A percentile compares a stretch with the other conserved stretches of the same genome.
These are phyloP conservation scores for Trichosporon ovoides DNA, from an alignment of 1,284 basidiomycete genomes.

Conservation along the genomic window DNA sequence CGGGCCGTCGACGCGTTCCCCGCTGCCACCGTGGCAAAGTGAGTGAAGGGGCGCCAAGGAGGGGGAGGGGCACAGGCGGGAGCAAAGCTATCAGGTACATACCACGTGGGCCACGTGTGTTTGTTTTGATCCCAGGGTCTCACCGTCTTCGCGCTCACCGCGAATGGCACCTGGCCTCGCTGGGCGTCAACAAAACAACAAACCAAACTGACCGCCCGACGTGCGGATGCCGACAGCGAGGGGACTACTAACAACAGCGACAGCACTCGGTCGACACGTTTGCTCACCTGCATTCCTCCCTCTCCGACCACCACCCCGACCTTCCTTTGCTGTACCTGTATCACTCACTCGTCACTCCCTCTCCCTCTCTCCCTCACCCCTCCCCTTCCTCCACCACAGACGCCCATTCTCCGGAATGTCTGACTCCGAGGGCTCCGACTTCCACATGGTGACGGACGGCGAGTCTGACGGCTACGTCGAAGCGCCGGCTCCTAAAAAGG, in stretches of 20 bases:
- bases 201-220: background rate
- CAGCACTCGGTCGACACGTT: constrained; percentile 2
- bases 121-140: background rate
- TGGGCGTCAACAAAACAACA: constrained; percentile 5
- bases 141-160: background rate
- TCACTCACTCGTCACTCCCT: no score
- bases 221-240: constrained; percentile 3
- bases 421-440: constrained; percentile 42
- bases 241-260: constrained; percentile 4
- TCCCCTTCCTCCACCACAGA: background rate
- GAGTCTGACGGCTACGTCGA: constrained; percentile 40
- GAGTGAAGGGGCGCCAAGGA: no score
- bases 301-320: background rate
- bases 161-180: no score
- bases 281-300: background rate
- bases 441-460: constrained; percentile 31
- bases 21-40: constrained; percentile 3
- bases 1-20: background rate
- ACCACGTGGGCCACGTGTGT: background rate
- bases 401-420: constrained; percentile 32
- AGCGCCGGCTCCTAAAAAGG: constrained; percentile 25
- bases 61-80: background rate
- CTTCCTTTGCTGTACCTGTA: no score
- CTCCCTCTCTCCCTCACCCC: background rate
- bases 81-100: background rate